Evolutionary conservation across 768 basidiomycete species (phyloP), one percentile per base, ranked within the genome.

Genomic region (Boletus rubropictus): DNA sequence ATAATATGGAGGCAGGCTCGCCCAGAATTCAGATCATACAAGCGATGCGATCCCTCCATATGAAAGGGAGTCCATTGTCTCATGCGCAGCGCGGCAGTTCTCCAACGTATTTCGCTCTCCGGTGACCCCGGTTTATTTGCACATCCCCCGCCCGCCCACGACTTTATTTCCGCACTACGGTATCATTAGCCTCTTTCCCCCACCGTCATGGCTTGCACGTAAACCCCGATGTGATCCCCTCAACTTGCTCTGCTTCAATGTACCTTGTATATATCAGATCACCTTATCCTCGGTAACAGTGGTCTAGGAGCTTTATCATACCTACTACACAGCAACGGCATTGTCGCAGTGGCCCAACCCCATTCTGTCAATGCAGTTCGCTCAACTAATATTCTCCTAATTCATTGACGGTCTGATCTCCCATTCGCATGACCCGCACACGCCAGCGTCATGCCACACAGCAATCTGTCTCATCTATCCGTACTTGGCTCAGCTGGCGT

Each of bases 81-180:
- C 56, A 52, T 58, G 45, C 57, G 39, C 7, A 8, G n/a, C 24
- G 8, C 8, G 6, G 57, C 34, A 48, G 33, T 48, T 49, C 43
- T 24, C 39, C 42, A 45, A 1, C n/a, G n/a, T 53, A 54, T 50
- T 60, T 50, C 38, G 18, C 47, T 24, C 42, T 56, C 58, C 60
- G 60, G 49, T 39, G 24, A 49, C 41, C 53, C 55, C 61, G 60
- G 55, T 48, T 37, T 47, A 60, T 62, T 60, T 59, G 37, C 60
- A 50, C 56, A 51, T 53, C 57, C 59, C 47, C 41, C 20, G 15
- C 41, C 20, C 29, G 34, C 48, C 43, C 55, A 42, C 51, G 37
- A 22, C 52, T 54, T 52, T 57, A 61, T 61, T 61, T 57, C 60
- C 50, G 61, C 57, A 42, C 47, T 58, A n/a, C 52, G 14, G 39